phyloP scores from a whole-genome alignment of 1,284 basidiomycete genomes.

The Singerocomus inundabilis region DNA sequence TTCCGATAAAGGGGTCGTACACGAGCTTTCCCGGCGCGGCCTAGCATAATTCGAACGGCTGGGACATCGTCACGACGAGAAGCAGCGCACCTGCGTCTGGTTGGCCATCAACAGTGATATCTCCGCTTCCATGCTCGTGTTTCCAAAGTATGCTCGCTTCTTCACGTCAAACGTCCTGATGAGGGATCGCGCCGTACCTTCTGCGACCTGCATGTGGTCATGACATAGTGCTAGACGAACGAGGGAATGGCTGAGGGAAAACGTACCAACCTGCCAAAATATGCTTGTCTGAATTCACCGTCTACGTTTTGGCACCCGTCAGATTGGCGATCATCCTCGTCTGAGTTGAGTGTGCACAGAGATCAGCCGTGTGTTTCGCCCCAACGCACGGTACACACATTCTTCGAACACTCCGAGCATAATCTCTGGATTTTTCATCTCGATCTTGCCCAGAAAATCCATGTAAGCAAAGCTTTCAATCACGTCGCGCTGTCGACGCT shows the following conservation, averaged over 20 bases:
- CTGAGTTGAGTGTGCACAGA: constrained; percentile 30
- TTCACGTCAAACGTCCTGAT: constrained; percentile 82
- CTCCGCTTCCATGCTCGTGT: constrained; percentile 98
- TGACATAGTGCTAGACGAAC: neutral
- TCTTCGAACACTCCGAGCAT: constrained; percentile 87
- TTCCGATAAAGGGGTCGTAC: constrained; percentile 97
- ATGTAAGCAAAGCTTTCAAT: constrained; percentile 88
- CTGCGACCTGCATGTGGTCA: constrained; percentile 51
- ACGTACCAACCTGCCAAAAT: constrained; percentile 86
- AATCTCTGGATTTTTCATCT: constrained; percentile 81
- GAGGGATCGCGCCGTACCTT: constrained; percentile 70
- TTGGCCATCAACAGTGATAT: constrained; percentile 95
- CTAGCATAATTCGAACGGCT: constrained; percentile 39
- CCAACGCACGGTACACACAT: constrained; percentile 52
- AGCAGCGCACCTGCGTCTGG: constrained; percentile 71
- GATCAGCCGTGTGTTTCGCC: neutral
- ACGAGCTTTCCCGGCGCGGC: constrained; percentile 86
- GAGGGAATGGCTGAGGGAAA: constrained; percentile 7
- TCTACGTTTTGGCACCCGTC: constrained; percentile 57
- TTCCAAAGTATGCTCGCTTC: constrained; percentile 89
- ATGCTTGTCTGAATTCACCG: constrained; percentile 66
- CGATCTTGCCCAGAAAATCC: constrained; percentile 79
- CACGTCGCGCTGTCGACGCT: constrained; percentile 60
- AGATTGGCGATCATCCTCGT: constrained; percentile 47
- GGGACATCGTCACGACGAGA: neutral